Evolutionary conservation across 2,329 filamentous ascomycete genomes (phyloP).

Genomic region (Stylonectria norvegica): DNA sequence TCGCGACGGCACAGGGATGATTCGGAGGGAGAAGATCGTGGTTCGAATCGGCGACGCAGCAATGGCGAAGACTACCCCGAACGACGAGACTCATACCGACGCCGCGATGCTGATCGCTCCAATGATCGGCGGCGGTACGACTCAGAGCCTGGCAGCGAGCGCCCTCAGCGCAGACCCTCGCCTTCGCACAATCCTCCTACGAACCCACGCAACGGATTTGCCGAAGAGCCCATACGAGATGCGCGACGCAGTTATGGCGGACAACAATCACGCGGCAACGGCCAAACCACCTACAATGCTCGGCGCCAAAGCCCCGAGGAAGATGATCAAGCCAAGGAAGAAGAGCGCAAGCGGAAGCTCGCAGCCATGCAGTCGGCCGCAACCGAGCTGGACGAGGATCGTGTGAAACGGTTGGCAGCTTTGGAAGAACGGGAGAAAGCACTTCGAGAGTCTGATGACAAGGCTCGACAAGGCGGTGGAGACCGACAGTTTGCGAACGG

Average conservation of each 20-base stretch:
- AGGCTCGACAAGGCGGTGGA: constrained; percentile 58
- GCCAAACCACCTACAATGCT: constrained; percentile 19
- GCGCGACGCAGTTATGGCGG: constrained; percentile 14
- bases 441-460: constrained; percentile 65
- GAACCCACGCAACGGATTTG: constrained; percentile 6
- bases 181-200: constrained; percentile 6
- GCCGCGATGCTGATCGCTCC: constrained; percentile 20
- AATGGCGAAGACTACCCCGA: constrained; percentile 12
- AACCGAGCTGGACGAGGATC: constrained; percentile 65
- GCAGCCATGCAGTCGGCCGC: constrained; percentile 73
- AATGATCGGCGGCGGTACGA: constrained; percentile 30
- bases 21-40: constrained; percentile 14
- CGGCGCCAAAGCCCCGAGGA: constrained; percentile 12
- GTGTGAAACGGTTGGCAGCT: constrained; percentile 63
- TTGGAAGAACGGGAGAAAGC: constrained; percentile 63
- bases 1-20: constrained; percentile 18
- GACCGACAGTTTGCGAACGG: constrained; percentile 63
- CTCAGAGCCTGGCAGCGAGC: constrained; percentile 27
- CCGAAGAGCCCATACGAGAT: constrained; percentile 10
- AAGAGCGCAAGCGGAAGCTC: constrained; percentile 63
- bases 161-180: constrained; percentile 28
- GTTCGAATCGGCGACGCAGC: constrained; percentile 17
- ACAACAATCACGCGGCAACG: constrained; percentile 23
- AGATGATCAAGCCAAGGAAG: constrained; percentile 38
- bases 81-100: constrained; percentile 9